Conservation (phyloP, 106 monocot genomes). For the Vanilla planifolia region DNA sequence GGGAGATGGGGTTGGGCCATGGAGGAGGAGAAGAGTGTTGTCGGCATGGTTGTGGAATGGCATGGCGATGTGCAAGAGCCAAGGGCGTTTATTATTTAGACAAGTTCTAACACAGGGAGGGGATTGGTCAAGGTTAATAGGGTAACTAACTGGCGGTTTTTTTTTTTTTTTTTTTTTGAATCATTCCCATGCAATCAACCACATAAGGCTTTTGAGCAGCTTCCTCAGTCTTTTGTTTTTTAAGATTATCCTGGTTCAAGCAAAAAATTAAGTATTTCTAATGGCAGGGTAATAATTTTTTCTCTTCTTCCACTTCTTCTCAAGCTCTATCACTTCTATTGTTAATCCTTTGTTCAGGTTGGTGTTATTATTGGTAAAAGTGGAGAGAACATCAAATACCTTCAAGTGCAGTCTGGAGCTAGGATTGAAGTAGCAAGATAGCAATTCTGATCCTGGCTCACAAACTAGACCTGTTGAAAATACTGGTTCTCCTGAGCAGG, state of each 20-base stretch:
- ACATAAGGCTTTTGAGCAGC: slow-evolving; percentile 35
- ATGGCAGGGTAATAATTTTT: slow-evolving; percentile 37
- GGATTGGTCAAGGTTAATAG: too few relatives aligned
- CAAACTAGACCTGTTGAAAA: slow-evolving; percentile 53
- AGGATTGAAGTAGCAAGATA: slow-evolving; percentile 76
- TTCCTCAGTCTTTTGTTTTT: slow-evolving; percentile 1
- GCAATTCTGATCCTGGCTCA: slow-evolving; percentile 51
- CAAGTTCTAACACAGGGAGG: too few relatives aligned
- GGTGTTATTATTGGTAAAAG: slow-evolving; percentile 83
- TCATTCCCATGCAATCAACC: neutral
- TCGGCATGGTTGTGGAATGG: neutral
- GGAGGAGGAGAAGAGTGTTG: too few relatives aligned
- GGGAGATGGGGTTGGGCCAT: too few relatives aligned
- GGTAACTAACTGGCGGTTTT: neutral
- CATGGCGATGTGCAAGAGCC: too few relatives aligned
- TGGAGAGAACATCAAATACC: slow-evolving; percentile 79
- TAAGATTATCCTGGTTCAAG: slow-evolving; percentile 31
- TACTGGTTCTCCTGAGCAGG: slow-evolving; percentile 56
- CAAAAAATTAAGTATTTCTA: slow-evolving; percentile 56
- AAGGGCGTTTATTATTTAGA: too few relatives aligned
- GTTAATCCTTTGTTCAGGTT: slow-evolving; percentile 31
- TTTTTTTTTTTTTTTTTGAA: neutral
- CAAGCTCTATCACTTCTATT: neutral
- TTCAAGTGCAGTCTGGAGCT: slow-evolving; percentile 67
- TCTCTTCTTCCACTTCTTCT: neutral